Conservation (phyloP, 257 asterid genomes). For the Solanum corneliomulleri region DNA sequence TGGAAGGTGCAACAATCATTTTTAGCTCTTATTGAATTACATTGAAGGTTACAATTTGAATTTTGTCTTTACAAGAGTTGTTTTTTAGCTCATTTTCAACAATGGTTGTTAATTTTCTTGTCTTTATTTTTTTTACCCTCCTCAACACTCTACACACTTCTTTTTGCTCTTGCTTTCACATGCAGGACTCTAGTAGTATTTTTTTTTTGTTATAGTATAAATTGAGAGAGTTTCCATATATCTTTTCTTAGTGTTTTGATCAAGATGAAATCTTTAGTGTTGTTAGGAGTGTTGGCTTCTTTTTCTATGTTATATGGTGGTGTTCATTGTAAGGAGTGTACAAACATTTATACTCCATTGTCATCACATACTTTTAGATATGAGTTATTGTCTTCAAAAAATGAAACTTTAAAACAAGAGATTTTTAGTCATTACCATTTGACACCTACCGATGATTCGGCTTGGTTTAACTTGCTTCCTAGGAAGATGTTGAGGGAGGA, state of each 20-base stretch:
- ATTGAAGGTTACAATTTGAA: not conserved
- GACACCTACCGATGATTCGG: constrained; percentile 77
- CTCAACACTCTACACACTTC: not conserved
- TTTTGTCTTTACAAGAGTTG: not conserved
- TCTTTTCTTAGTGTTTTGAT: not conserved
- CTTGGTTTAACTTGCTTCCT: constrained; percentile 62
- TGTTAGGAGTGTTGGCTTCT: constrained; percentile 7
- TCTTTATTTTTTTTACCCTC: not conserved
- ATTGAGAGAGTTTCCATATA: not conserved
- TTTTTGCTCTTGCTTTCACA: constrained; percentile 20
- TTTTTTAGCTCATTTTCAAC: not conserved
- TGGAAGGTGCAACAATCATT: not conserved
- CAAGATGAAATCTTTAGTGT: constrained; percentile 17
- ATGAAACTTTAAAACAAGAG: constrained; percentile 55
- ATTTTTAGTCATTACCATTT: constrained; percentile 51
- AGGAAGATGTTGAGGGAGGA: constrained; percentile 60
- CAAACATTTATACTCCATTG: constrained; percentile 30
- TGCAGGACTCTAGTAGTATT: constrained; percentile 2
- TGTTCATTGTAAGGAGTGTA: constrained; percentile 45
- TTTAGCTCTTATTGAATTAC: not conserved
- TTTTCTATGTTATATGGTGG: constrained; percentile 6
- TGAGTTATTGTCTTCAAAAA: constrained; percentile 40
- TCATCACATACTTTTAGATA: constrained; percentile 58
- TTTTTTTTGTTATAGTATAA: not conserved
- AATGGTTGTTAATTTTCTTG: not conserved